Evolutionary conservation across 2,329 filamentous ascomycete genomes (phyloP), one percentile per base, ranked within the genome.

Genomic region (Beauveria varroae): DNA sequence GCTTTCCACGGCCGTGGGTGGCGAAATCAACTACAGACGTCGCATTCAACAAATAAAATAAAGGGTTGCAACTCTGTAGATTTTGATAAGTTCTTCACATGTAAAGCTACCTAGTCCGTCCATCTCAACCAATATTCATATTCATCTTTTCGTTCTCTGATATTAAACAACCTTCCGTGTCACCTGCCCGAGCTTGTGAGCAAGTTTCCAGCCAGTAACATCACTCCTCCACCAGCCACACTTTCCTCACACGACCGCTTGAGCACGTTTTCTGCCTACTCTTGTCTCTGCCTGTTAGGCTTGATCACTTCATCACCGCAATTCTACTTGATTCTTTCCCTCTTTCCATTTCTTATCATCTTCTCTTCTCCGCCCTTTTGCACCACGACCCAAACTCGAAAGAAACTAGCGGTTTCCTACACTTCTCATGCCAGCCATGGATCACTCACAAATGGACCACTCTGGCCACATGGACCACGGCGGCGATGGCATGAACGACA

Each of bases 401-500:
- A 46, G 46, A 44, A 30, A 28, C 61, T 54, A 34, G 34, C 46
- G 47, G 66, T 58, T 50, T 70, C 68, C 70, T 20, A 70, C 14
- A n/a, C 18, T 34, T 5, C 26, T 6, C 8, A 73, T 58, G 77
- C 50, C 50, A 22, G 50, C 30, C 57, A 54, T 60, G 57, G 57
- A 60, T 34, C 78, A 80, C 70, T 70, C 71, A 53, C 69, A 72
- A 24, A 80, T 81, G 78, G 77, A 76, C 64, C 78, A 80, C 68
- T 65, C 68, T 20, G 68, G 73, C 62, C 70, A 70, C 44, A 79
- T 78, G 77, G 74, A 66, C 60, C 71, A 74, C 66, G 65, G 75
- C 64, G 77, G 80, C 70, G 72, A 84, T 69, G 81, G 80, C 72
- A 86, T 85, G 81, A 79, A 79, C 60, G 76, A 77, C 66, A 85